Evolutionary conservation across 2,329 filamentous ascomycete species (phyloP), one percentile per base, ranked within the genome.

Genomic region (Botryotinia narcissicola): DNA sequence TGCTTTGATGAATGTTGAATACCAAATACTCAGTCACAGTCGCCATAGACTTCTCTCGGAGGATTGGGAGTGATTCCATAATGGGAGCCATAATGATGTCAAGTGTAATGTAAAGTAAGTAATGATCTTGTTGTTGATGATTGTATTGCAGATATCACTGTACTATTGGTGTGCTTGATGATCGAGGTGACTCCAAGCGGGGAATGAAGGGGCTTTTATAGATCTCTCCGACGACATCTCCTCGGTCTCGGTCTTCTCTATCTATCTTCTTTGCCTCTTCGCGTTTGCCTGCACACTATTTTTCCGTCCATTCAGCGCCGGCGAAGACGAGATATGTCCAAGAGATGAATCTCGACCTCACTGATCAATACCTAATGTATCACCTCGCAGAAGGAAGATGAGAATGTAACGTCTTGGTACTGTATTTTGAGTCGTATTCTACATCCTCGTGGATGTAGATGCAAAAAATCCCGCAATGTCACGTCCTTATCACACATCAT

Each of bases 381-480:
- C 66, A 69, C 40, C n/a, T 69, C 66, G 66, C 66, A 57, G 48
- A 25, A 42, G 29, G 9, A 62, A 46, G 40, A 61, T 29, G 20
- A 46, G 14, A 70, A 70, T 70, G 68, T 35, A 40, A 61, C 68
- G 42, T 70, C 68, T 70, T 62, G 68, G 68, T 46, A 70, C 32
- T 70, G 68, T 46, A 37, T 18, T 42, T 42, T 29, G 25, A 69
- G 66, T 44, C 37, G 48, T 46, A 70, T 70, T 70, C 29, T 37
- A 32, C 20, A 70, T 46, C 40, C 68, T 35, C 51, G 68, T n/a
- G 68, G 68, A 46, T 70, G n/a, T 57, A n/a, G 40, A 70, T 32
- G 54, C 68, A 70, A 40, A 70, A 70, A 70, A 70, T 70, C 51
- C 68, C 68, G 29, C 68, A 62, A 70, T 37, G 22, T 70, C 48